These are phyloP conservation scores for Apiospora marii DNA, from an alignment of 2,329 filamentous ascomycete species.

Conservation along the genomic window DNA sequence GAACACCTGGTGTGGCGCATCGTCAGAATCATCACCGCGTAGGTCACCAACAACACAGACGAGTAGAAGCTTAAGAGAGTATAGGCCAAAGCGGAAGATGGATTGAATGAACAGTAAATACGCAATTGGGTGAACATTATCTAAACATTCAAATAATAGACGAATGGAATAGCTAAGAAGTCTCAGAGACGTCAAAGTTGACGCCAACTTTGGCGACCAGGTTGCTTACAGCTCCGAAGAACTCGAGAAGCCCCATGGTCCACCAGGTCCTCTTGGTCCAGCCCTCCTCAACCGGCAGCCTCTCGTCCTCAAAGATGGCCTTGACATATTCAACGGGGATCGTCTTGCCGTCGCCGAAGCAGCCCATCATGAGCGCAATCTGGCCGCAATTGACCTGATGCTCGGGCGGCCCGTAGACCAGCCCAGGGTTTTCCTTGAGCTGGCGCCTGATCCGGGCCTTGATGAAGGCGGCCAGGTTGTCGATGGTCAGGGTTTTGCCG, in stretches of 20 bases:
- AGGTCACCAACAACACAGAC: too few species aligned
- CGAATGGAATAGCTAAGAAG: background rate
- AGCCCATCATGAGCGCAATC: slow-evolving; percentile 26
- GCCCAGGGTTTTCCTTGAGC: slow-evolving; percentile 21
- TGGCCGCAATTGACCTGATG: slow-evolving; percentile 25
- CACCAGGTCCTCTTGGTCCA: slow-evolving; percentile 27
- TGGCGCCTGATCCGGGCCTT: slow-evolving; percentile 25
- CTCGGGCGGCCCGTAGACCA: slow-evolving; percentile 22
- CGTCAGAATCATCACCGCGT: too few species aligned
- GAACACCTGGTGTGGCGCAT: too few species aligned
- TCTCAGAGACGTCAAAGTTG: background rate
- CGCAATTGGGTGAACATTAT: too few species aligned
- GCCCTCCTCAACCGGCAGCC: slow-evolving; percentile 24
- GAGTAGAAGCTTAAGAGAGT: too few species aligned
- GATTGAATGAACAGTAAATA: too few species aligned
- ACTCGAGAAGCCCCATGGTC: slow-evolving; percentile 26
- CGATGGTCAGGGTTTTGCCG: too few species aligned
- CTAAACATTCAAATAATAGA: too few species aligned
- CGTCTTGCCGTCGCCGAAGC: slow-evolving; percentile 26
- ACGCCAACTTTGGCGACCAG: slow-evolving; percentile 22
- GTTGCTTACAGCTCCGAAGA: slow-evolving; percentile 24
- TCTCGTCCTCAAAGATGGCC: slow-evolving; percentile 25
- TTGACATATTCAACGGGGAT: slow-evolving; percentile 25
- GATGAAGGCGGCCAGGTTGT: too few species aligned
- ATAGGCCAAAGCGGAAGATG: too few species aligned